Base-by-base conservation (phyloP, 116 monocot species). In the Iris pallida region DNA sequence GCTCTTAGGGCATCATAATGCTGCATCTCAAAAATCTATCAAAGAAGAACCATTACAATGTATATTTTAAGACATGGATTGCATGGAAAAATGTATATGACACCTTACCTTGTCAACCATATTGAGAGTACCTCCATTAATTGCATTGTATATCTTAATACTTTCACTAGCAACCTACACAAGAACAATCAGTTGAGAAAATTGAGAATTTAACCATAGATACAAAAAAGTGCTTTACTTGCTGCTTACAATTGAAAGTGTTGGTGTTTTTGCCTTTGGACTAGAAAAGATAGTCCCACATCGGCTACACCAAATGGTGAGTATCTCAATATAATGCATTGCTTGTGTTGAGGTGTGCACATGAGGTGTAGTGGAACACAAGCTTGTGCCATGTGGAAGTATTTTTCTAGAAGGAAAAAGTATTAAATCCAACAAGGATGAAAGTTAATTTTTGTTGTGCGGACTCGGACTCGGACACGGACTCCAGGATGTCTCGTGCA, bases 11-110 rank as follows among this genome's bases (percentile, higher is more conserved):
- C 91, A 82, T 83, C 86, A 80, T 84, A 82, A 2, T 73, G 73
- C 65, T 73, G 78, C 91, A 95, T 88, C 45, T 91, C 95, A 82
- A 95, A 95, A 71, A 91, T 91, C 88, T 95, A 66, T 57, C 9
- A 72, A 57, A 78, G 43, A 56, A 80, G 46, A 20, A 59, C n/a
- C 5, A 76, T 59, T 30, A 63, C 9, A 47, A 59, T 53, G 40
- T 30, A 53, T 68, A 44, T 53, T 64, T 9, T 40, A 66, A 12
- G 57, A 72, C 16, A 9, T 20, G 15, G 15, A 63, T 13, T 46
- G 15, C 5, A 47, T 13, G 11, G 6, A 12, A 55, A 55, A 44
- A 17, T 55, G 47, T 2, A 45, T 63, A 55, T 18, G 16, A 8
- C 8, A 64, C 2, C 44, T 49, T 72, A 91, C 95, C 86, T 84